Evolutionary conservation across 148 eudicot species (phyloP), one percentile per base, ranked within the genome.

Genomic region (Fagopyrum esculentum): DNA sequence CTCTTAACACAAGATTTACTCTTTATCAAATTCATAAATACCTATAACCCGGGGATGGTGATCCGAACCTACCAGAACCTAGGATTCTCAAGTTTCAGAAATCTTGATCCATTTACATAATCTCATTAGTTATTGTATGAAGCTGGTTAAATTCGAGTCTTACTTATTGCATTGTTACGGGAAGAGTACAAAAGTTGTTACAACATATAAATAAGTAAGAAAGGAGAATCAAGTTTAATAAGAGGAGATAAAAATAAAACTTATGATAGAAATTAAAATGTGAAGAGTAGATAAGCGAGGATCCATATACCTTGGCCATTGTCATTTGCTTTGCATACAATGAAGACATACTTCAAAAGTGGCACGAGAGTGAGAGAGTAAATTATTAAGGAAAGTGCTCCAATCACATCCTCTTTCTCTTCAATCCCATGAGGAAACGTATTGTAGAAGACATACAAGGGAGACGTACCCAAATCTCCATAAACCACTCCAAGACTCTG

Each of bases 401-500:
- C 99, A 80, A 95, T 84, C 74, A 95, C 84, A 75, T 95, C 98
- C 79, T 95, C 96, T 9, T 83, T 76, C 75, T 95, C 86, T 15
- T 74, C 56, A 48, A 96, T 83, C 75, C 88, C 92, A 71, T 69
- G 87, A 17, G 97, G 97, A 77, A 96, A 96, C 72, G 93, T 90
- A 81, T 90, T 96, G 84, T 90, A 90, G 80, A 92, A 92, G 72
- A 96, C 98, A 89, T 96, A 96, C 77, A 92, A 85, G 2, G 99
- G 98, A 77, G 99, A 95, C 47, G 99, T 95, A 66, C 99, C 99
- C 84, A 95, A 85, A 82, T 95, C 99, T 60, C 99, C 99, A 81
- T 87, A 92, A 56, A 95, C 99, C 73, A 95, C 99, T 71, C 99
- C 99, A 81, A 95, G 93, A 84, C 99, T 95, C 81, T 95, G 99